Evolutionary conservation across 441 rosid species (phyloP).

Genomic region (Gossypium trilobum): DNA sequence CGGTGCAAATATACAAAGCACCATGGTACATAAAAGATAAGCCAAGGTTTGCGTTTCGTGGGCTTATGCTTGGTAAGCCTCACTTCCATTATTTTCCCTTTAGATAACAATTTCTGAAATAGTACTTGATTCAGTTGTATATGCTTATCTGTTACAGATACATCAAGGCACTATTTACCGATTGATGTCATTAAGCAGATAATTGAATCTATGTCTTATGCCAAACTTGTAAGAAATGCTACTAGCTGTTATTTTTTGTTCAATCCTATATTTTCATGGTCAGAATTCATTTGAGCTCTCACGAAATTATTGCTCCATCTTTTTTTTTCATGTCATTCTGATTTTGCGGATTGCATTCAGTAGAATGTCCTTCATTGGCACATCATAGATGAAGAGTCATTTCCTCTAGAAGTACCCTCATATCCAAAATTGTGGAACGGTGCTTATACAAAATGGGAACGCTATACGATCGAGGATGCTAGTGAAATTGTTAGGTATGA

Average conservation of each 20-base stretch:
- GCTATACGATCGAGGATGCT: conserved; percentile 86
- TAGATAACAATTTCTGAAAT: conserved; percentile 1
- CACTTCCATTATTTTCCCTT: not conserved
- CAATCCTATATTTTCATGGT: conserved; percentile 3
- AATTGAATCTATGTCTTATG: conserved; percentile 86
- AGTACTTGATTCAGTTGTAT: conserved; percentile 15
- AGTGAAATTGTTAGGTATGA: conserved; percentile 70
- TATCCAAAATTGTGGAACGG: conserved; percentile 87
- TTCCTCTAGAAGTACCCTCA: conserved; percentile 80
- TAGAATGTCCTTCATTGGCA: conserved; percentile 99
- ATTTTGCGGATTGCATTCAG: conserved; percentile 31
- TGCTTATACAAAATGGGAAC: conserved; percentile 80
- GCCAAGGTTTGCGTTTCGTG: conserved; percentile 83
- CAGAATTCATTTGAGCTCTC: conserved; percentile 12
- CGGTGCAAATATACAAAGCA: conserved; percentile 58
- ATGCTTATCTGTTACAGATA: conserved; percentile 45
- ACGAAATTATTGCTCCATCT: conserved; percentile 5
- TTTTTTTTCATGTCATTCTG: conserved; percentile 24
- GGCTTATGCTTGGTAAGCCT: conserved; percentile 64
- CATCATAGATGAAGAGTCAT: conserved; percentile 79
- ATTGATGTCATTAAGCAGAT: conserved; percentile 66
- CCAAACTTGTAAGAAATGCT: conserved; percentile 68
- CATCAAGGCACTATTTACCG: conserved; percentile 81
- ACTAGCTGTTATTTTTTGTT: conserved; percentile 11
- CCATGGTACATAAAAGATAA: conserved; percentile 85